A percentile compares a stretch with the other conserved stretches of the same genome.
Evolutionary conservation across 2,329 filamentous ascomycete species (phyloP).

Genomic region (Microcyclosporella mali): DNA sequence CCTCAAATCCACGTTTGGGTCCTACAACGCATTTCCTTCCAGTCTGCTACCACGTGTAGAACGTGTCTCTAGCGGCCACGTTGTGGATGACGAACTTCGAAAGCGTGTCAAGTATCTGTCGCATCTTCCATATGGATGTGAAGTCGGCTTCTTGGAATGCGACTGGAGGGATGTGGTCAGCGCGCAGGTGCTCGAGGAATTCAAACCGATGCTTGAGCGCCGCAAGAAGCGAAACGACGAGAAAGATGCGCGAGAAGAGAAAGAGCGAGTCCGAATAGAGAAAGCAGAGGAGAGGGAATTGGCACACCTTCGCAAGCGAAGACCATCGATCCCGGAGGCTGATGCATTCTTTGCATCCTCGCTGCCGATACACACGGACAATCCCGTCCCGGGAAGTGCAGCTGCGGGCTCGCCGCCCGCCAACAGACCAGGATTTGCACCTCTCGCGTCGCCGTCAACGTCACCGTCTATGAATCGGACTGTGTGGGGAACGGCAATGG

Average conservation of each 20-base stretch:
- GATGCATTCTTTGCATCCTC: slow-evolving; percentile 33
- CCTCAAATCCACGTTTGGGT: slow-evolving; percentile 78
- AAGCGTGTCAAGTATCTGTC: slow-evolving; percentile 80
- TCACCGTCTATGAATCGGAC: slow-evolving; percentile 72
- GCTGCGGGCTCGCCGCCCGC: slow-evolving; percentile 40
- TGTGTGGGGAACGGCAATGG: slow-evolving; percentile 81
- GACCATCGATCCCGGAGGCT: slow-evolving; percentile 44
- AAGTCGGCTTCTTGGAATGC: slow-evolving; percentile 85
- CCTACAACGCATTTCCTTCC: slow-evolving; percentile 74
- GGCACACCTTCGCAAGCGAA: slow-evolving; percentile 59
- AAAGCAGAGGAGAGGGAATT: slow-evolving; percentile 66
- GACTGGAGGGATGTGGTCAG: slow-evolving; percentile 90
- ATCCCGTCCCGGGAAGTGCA: slow-evolving; percentile 7
- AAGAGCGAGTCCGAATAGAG: slow-evolving; percentile 75
- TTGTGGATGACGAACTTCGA: slow-evolving; percentile 76
- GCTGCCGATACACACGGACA: slow-evolving; percentile 28
- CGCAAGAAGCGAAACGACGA: slow-evolving; percentile 72
- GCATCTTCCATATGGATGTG: slow-evolving; percentile 83
- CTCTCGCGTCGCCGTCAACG: slow-evolving; percentile 70
- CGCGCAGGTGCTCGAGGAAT: slow-evolving; percentile 66
- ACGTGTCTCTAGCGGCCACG: slow-evolving; percentile 80
- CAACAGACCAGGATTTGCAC: slow-evolving; percentile 56
- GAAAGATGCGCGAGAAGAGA: slow-evolving; percentile 79
- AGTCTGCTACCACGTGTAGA: slow-evolving; percentile 82
- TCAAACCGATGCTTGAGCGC: slow-evolving; percentile 68